Evolutionary conservation across 768 basidiomycete genomes (phyloP).

Genomic region (Hysterangium stoloniferum): DNA sequence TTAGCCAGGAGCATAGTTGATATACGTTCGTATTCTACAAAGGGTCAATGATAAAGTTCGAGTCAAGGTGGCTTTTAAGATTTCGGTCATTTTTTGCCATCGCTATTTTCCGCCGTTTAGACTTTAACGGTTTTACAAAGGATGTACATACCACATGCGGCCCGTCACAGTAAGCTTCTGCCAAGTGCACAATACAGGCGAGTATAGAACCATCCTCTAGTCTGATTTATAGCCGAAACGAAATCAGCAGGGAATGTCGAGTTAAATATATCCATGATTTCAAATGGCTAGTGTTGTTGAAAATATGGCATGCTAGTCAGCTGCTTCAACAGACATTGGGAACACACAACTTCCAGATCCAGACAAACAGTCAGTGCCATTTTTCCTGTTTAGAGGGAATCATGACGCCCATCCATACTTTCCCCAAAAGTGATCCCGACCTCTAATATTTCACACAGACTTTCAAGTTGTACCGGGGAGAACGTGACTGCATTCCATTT

Average conservation of each 20-base stretch:
- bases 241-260: conserved; percentile 90
- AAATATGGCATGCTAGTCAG: conserved; percentile 98
- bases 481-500: no score
- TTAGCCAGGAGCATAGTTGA: no score
- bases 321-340: not conserved
- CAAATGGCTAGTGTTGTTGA: conserved; percentile 95
- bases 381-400: conserved; percentile 90
- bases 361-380: conserved; percentile 97
- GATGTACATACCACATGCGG: conserved; percentile 54
- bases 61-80: conserved; percentile 93
- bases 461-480: no score
- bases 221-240: conserved; percentile 97
- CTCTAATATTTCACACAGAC: conserved; percentile 72
- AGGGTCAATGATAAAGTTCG: conserved; percentile 77
- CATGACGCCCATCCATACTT: conserved; percentile 90
- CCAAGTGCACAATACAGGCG: conserved; percentile 94
- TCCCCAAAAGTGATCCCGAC: conserved; percentile 91
- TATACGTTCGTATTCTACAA: no score
- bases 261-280: conserved; percentile 87
- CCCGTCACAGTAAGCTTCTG: conserved; percentile 96
- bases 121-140: not conserved
- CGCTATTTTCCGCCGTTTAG: conserved; percentile 37
- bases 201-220: conserved; percentile 99
- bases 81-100: conserved; percentile 99
- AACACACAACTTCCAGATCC: conserved; percentile 85